Evolutionary conservation across 805 yeast species (phyloP), one percentile per base, ranked within the genome.

Genomic region (Wickerhamomyces pijperi): DNA sequence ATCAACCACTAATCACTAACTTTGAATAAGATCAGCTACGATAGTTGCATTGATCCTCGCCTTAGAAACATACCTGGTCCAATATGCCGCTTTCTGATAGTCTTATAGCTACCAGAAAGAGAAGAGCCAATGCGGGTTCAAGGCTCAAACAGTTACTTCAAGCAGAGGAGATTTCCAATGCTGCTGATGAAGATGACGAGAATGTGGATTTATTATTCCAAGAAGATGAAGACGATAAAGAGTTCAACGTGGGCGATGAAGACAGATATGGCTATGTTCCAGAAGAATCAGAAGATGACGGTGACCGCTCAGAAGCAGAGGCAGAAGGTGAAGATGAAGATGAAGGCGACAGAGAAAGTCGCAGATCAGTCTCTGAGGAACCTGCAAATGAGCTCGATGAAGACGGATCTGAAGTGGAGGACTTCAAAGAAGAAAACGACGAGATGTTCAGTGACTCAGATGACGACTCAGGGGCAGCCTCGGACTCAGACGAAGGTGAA

Each of bases 41-140:
- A n/a, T n/a, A n/a, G n/a, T n/a, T n/a, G n/a, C n/a, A n/a, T n/a
- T n/a, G n/a, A n/a, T n/a, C n/a, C n/a, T n/a, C n/a, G n/a, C n/a
- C n/a, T n/a, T n/a, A n/a, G n/a, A n/a, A n/a, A n/a, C n/a, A n/a
- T n/a, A n/a, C n/a, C n/a, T n/a, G n/a, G n/a, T n/a, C n/a, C n/a
- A 21, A 21, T 7, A 25, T 25, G 29, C 29, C 29, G 14, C 14
- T 8, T 4, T 25, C 29, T 25, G 29, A 25, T 25, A 19, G 36
- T 34, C 67, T 86, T 40, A 81, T 82, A 48, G 76, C 82, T 17
- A 80, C 94, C 3, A 72, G 97, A 44, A 63, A 75, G 43, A 68
- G 85, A 46, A 74, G 98, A 39, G 59, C 86, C 34, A 92, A 90
- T 61, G 98, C 98, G 2, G 98, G 98, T 14, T 81, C 84, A 38